Percentiles rank a stretch among this genome's conserved stretches.
Conservation (phyloP, 2,329 filamentous ascomycete species). For the Huntiella moniliformis region DNA sequence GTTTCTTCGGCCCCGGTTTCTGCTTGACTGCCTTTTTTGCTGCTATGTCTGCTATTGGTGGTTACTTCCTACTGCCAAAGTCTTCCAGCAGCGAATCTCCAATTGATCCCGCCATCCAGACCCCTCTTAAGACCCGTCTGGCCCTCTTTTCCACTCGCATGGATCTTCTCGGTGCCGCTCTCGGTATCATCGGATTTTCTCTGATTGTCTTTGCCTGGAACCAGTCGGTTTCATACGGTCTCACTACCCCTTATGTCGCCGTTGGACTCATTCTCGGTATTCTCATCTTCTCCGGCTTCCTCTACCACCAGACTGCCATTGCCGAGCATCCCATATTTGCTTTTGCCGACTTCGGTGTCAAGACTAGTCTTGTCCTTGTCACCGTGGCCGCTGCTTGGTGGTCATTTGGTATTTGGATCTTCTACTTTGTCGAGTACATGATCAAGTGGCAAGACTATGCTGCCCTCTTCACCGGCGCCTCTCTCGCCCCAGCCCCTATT, state of each 20-base stretch:
- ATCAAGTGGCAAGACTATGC: conserved; percentile 23
- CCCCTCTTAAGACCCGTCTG: not conserved
- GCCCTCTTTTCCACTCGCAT: conserved; percentile 13
- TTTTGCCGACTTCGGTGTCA: not conserved
- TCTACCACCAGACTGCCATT: conserved; percentile 30
- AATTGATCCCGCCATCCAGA: not conserved
- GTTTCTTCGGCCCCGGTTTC: conserved; percentile 30
- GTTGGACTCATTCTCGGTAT: conserved; percentile 37
- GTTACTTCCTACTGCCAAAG: conserved; percentile 20
- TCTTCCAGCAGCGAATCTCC: not conserved
- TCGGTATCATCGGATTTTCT: conserved; percentile 35
- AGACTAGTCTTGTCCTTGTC: conserved; percentile 34
- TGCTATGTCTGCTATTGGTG: conserved; percentile 17
- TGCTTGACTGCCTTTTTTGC: conserved; percentile 21
- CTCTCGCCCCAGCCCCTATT: conserved; percentile 26
- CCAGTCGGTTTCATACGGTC: conserved; percentile 40
- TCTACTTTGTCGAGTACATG: conserved; percentile 32
- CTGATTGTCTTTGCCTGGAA: conserved; percentile 51
- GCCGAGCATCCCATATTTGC: conserved; percentile 37
- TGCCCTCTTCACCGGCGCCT: conserved; percentile 26
- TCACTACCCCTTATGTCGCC: conserved; percentile 35
- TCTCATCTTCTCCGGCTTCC: conserved; percentile 34
- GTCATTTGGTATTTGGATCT: conserved; percentile 33
- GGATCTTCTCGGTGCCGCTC: conserved; percentile 22
- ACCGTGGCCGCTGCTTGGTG: conserved; percentile 35